Evolutionary conservation across 805 yeast species (phyloP).

Genomic region (Deakozyma indianensis): DNA sequence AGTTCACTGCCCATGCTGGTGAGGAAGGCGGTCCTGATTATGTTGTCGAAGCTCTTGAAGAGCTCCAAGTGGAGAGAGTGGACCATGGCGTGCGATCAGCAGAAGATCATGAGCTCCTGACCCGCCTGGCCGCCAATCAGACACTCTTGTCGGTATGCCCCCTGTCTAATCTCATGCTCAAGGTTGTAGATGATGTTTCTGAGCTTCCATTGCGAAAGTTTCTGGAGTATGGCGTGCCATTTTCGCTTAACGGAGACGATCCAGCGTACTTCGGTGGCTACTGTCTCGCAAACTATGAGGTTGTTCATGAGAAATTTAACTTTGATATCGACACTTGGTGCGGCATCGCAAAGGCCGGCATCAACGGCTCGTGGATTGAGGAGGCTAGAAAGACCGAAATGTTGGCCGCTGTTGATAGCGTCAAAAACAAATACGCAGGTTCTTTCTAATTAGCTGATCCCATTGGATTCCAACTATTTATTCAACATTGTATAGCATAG

Average conservation of each 20-base stretch:
- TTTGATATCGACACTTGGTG: conserved; percentile 50
- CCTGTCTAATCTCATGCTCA: conserved; percentile 58
- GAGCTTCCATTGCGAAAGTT: conserved; percentile 54
- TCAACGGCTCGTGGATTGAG: conserved; percentile 60
- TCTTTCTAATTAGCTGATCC: neutral
- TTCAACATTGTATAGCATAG: neutral
- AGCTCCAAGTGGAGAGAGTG: conserved; percentile 49
- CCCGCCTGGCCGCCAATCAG: conserved; percentile 39
- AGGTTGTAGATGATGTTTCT: conserved; percentile 52
- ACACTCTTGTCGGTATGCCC: conserved; percentile 65
- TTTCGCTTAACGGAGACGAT: conserved; percentile 65
- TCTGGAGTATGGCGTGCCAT: conserved; percentile 49
- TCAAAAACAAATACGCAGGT: neutral
- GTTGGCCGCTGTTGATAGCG: neutral
- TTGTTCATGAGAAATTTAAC: conserved; percentile 51
- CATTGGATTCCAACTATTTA: no score
- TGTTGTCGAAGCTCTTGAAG: conserved; percentile 43
- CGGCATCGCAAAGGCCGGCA: conserved; percentile 46
- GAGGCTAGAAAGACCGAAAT: conserved; percentile 32
- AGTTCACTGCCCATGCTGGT: conserved; percentile 78
- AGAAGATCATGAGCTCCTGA: conserved; percentile 38
- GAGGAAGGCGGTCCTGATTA: conserved; percentile 76
- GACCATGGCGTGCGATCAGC: conserved; percentile 69
- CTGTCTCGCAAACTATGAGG: conserved; percentile 57
- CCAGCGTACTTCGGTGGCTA: conserved; percentile 83